Evolutionary conservation across 441 rosid genomes (phyloP).

Genomic region (Mallotus japonicus): DNA sequence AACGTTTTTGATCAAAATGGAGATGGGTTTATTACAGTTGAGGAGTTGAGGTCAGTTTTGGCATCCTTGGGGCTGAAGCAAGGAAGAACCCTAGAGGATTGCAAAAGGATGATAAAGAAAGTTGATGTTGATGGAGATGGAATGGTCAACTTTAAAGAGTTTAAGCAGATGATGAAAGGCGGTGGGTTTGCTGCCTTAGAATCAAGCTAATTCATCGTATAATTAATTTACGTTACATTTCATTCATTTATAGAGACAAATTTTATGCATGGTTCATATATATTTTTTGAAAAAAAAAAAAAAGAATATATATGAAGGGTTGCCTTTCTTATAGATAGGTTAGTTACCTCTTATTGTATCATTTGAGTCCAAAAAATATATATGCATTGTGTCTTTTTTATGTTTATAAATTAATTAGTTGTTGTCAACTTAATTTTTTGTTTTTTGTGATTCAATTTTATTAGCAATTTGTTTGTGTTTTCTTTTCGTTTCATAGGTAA

Average conservation of each 20-base stretch:
- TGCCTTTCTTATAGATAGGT: not conserved
- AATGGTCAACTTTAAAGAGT: constrained; percentile 76
- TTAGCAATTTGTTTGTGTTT: not conserved
- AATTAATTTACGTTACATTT: not conserved
- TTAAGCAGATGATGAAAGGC: constrained; percentile 95
- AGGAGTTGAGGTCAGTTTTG: constrained; percentile 73
- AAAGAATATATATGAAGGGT: no score
- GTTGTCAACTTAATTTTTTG: not conserved
- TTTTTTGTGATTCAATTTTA: not conserved
- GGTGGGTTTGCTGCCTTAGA: constrained; percentile 87
- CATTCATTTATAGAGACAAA: not conserved
- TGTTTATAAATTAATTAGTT: not conserved
- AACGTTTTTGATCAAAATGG: constrained; percentile 87
- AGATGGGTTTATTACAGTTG: constrained; percentile 82
- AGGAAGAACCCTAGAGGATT: constrained; percentile 77
- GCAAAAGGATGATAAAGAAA: constrained; percentile 75
- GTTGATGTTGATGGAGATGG: constrained; percentile 92
- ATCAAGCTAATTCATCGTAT: constrained; percentile 26
- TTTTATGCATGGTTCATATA: not conserved
- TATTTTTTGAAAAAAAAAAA: not conserved
- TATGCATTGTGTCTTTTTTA: no score
- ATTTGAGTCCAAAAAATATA: no score
- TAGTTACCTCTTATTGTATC: not conserved
- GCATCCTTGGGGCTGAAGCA: constrained; percentile 78
- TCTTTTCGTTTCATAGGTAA: constrained; percentile 6